phyloP scores from a whole-genome alignment of 228 moss, liverwort and hornwort species.

The Sphagnum fallax region DNA sequence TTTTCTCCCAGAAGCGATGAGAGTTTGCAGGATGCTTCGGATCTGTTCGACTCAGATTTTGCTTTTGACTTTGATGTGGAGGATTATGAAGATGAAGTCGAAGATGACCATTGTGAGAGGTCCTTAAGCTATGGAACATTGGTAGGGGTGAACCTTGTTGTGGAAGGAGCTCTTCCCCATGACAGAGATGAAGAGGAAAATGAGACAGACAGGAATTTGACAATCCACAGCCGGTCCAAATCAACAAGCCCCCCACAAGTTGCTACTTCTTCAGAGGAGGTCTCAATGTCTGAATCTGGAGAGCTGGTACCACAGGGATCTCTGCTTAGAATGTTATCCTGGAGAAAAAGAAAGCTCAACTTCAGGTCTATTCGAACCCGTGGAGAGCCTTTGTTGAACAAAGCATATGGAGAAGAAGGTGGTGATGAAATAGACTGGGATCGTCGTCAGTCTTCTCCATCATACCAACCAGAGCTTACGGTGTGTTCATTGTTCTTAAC shows the following conservation, averaged over 20 bases:
- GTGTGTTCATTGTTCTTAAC: slow-evolving; percentile 20
- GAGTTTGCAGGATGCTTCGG: slow-evolving; percentile 69
- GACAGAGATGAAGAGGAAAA: slow-evolving; percentile 50
- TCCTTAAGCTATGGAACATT: slow-evolving; percentile 94
- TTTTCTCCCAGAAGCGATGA: slow-evolving; percentile 74
- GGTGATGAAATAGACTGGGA: slow-evolving; percentile 99
- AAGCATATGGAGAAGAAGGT: slow-evolving; percentile 95
- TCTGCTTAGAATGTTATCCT: slow-evolving; percentile 63
- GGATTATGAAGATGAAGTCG: slow-evolving; percentile 56
- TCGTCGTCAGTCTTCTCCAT: slow-evolving; percentile 66
- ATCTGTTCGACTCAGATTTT: slow-evolving; percentile 79
- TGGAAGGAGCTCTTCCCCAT: slow-evolving; percentile 88
- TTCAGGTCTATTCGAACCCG: slow-evolving; percentile 84
- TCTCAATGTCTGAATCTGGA: slow-evolving; percentile 38
- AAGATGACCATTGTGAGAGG: slow-evolving; percentile 51
- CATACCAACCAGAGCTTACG: slow-evolving; percentile 41
- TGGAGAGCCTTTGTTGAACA: slow-evolving; percentile 93
- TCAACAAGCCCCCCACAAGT: slow-evolving; percentile 48
- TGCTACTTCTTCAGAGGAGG: slow-evolving; percentile 38
- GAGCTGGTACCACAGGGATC: slow-evolving; percentile 43
- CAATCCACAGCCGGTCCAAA: slow-evolving; percentile 66
- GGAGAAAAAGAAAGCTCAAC: slow-evolving; percentile 86
- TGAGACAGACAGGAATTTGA: slow-evolving; percentile 38
- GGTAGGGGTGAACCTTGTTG: slow-evolving; percentile 81
- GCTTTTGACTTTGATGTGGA: slow-evolving; percentile 62